These are phyloP conservation scores for Lactarius hatsudake DNA, from an alignment of 768 basidiomycete genomes.

Conservation along the genomic window DNA sequence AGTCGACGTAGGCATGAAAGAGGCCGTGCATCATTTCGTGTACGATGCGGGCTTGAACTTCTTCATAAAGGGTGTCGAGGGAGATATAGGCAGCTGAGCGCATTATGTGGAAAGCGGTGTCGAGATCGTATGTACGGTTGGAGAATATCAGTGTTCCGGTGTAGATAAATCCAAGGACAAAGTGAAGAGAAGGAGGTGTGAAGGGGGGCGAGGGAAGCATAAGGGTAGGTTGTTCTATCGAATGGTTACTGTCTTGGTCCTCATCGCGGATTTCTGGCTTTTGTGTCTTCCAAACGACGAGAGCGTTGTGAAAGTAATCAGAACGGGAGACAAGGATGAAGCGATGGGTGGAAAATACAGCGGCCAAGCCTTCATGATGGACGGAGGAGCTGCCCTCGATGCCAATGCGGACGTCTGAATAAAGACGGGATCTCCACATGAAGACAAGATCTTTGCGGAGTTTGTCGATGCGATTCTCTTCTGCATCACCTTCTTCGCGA, in stretches of 20 bases:
- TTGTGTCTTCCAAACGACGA: conserved; percentile 62
- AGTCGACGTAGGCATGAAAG: conserved; percentile 78
- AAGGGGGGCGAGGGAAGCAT: conserved; percentile 89
- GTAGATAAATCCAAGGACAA: conserved; percentile 92
- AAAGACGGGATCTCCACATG: conserved; percentile 95
- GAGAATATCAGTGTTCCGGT: conserved; percentile 93
- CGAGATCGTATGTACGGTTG: conserved; percentile 88
- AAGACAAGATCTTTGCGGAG: conserved; percentile 90
- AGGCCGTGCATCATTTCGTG: conserved; percentile 90
- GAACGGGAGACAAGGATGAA: conserved; percentile 90
- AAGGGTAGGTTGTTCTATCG: conserved; percentile 53
- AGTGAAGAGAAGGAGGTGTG: conserved; percentile 90
- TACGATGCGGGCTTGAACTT: conserved; percentile 78
- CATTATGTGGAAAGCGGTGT: conserved; percentile 87
- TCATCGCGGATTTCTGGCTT: conserved; percentile 34
- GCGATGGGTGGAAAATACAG: conserved; percentile 87
- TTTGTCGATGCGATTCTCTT: conserved; percentile 70
- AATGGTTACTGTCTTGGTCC: conserved; percentile 31
- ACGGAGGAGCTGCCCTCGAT: conserved; percentile 64
- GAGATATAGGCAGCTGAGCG: conserved; percentile 78
- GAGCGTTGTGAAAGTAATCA: conserved; percentile 79
- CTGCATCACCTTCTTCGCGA: conserved; percentile 45
- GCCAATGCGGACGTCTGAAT: conserved; percentile 85
- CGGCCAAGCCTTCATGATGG: conserved; percentile 67
- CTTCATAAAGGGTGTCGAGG: conserved; percentile 68